phyloP scores from a whole-genome alignment of 306 rosid genomes.

The Myrica gale region DNA sequence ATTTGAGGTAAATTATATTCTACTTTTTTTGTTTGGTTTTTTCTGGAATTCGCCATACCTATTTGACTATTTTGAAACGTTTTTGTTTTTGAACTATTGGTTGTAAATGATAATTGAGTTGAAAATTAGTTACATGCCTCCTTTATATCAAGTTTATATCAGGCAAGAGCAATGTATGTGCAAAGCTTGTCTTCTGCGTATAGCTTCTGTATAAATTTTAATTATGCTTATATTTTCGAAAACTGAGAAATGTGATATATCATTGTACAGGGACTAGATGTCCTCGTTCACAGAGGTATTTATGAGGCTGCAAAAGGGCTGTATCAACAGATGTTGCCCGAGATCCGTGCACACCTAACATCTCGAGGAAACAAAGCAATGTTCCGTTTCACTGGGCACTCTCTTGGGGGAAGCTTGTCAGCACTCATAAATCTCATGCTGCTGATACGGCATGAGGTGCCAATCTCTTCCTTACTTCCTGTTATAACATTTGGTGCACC shows the following conservation, averaged over 20 bases:
- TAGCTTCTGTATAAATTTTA: not conserved
- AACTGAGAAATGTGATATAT: slow-evolving; percentile 19
- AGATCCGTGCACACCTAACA: slow-evolving; percentile 61
- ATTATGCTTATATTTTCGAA: not conserved
- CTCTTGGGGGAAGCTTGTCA: slow-evolving; percentile 98
- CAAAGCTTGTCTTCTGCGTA: not conserved
- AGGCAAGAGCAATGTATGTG: not conserved
- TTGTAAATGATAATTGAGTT: not conserved
- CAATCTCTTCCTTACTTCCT: slow-evolving; percentile 76
- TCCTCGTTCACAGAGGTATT: slow-evolving; percentile 91
- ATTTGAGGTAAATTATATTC: slow-evolving; percentile 62
- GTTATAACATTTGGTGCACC: slow-evolving; percentile 94
- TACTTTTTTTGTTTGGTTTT: too few species aligned
- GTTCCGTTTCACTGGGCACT: slow-evolving; percentile 90
- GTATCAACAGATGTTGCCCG: slow-evolving; percentile 86
- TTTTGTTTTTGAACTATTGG: not conserved
- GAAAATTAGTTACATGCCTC: not conserved
- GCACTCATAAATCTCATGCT: slow-evolving; percentile 84
- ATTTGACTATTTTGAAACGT: not conserved
- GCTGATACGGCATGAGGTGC: slow-evolving; percentile 66
- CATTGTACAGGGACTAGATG: slow-evolving; percentile 59
- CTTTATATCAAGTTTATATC: not conserved
- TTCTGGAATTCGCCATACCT: not conserved
- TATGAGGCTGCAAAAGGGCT: slow-evolving; percentile 98
- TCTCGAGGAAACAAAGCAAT: slow-evolving; percentile 58